Conservation (phyloP, 768 basidiomycete species). For the Tulasnella sp. region DNA sequence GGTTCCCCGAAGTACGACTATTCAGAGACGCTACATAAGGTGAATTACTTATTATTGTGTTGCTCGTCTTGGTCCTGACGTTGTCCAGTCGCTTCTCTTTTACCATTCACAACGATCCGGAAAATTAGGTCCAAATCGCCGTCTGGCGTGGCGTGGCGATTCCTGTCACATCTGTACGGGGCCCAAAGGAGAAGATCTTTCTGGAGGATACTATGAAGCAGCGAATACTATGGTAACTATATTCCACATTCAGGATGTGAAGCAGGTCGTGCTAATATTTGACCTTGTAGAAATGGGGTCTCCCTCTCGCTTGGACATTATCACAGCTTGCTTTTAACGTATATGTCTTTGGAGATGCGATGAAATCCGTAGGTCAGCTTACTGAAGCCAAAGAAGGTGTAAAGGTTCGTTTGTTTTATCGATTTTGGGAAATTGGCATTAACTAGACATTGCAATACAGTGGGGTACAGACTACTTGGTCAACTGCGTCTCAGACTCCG, state of each 20-base stretch:
- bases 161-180: slow-evolving; percentile 2
- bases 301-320: slow-evolving; percentile 4
- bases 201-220: slow-evolving; percentile 7
- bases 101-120: slow-evolving; percentile 8
- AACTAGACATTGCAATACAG: too few species aligned
- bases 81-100: slow-evolving; percentile 1
- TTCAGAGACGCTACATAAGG: slow-evolving; percentile 8
- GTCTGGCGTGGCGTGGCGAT: slow-evolving; percentile 8
- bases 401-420: too few species aligned
- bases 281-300: slow-evolving; percentile 13
- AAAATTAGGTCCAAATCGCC: slow-evolving; percentile 5
- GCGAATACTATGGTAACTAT: slow-evolving; percentile 7
- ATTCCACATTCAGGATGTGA: too few species aligned
- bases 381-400: slow-evolving; percentile 7
- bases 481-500: slow-evolving; percentile 5
- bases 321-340: slow-evolving; percentile 7
- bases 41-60: too few species aligned
- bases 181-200: slow-evolving; percentile 9
- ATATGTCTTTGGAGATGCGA: slow-evolving; percentile 3
- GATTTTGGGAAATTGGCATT: too few species aligned
- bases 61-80: too few species aligned
- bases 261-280: too few species aligned
- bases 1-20: slow-evolving; percentile 2
- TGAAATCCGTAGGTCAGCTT: neutral
- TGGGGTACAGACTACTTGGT: slow-evolving; percentile 10